Conservation (phyloP, 495 filamentous ascomycete genomes). For the Massariosphaeria phaeospora region DNA sequence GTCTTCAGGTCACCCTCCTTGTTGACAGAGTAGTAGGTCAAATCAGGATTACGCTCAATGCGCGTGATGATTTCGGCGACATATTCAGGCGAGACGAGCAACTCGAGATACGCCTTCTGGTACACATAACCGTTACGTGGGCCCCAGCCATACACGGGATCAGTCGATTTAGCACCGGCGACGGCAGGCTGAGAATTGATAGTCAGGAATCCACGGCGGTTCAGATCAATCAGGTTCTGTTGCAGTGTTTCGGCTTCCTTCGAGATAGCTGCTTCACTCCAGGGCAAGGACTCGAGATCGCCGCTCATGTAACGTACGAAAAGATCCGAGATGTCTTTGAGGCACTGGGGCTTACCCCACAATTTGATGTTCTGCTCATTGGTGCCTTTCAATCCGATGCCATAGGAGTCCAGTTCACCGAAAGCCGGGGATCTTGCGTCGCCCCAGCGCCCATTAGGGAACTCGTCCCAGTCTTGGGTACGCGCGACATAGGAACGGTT, state of each 20-base stretch:
- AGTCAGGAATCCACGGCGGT: conserved; percentile 80
- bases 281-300: conserved; percentile 77
- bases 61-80: conserved; percentile 73
- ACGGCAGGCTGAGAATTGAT: conserved; percentile 98
- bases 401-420: conserved; percentile 93
- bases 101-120: conserved; percentile 95
- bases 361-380: conserved; percentile 95
- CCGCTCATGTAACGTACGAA: conserved; percentile 80
- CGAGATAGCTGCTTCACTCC: conserved; percentile 86
- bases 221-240: conserved; percentile 70
- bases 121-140: conserved; percentile 94
- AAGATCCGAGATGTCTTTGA: conserved; percentile 73
- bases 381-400: conserved; percentile 89
- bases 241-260: conserved; percentile 74
- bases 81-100: conserved; percentile 74
- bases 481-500: conserved; percentile 91
- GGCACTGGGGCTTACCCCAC: conserved; percentile 79
- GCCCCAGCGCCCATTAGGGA: conserved; percentile 98
- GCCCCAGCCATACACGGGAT: conserved; percentile 89
- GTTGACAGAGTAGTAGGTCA: conserved; percentile 91
- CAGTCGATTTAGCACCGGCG: conserved; percentile 81
- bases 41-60: conserved; percentile 69
- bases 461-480: conserved; percentile 99
- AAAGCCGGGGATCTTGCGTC: conserved; percentile 96
- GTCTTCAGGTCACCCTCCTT: conserved; percentile 73